These are phyloP conservation scores for Lachnellula hyalina DNA, from an alignment of 2,329 filamentous ascomycete species.

Conservation along the genomic window DNA sequence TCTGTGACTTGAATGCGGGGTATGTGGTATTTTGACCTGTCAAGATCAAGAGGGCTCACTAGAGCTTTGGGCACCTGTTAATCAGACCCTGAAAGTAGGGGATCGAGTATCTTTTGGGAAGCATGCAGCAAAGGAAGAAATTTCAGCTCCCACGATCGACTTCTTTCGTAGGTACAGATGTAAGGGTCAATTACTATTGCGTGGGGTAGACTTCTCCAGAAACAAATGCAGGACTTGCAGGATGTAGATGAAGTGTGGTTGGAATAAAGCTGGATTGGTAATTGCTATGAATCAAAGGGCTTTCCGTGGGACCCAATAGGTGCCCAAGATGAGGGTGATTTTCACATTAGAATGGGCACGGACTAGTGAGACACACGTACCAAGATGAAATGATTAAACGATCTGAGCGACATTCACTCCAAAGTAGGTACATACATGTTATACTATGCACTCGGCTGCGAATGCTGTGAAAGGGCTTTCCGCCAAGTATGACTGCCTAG, in stretches of 20 bases:
- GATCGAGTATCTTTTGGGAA: background rate
- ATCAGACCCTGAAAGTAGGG: background rate
- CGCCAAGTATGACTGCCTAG: background rate
- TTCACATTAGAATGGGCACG: background rate
- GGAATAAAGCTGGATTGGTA: background rate
- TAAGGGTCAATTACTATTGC: background rate
- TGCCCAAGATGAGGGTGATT: background rate
- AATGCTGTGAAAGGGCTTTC: background rate
- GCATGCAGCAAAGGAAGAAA: background rate
- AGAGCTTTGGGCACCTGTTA: background rate
- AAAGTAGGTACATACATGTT: background rate
- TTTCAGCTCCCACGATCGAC: background rate
- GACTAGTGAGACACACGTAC: too few relatives aligned
- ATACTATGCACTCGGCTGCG: background rate
- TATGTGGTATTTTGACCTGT: constrained; percentile 7
- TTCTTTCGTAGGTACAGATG: background rate
- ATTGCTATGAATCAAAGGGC: background rate
- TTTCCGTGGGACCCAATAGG: background rate
- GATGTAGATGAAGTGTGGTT: background rate
- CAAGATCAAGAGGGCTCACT: background rate
- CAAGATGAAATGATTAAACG: too few relatives aligned
- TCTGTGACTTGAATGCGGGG: constrained; percentile 15
- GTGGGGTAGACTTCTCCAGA: background rate
- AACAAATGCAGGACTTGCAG: background rate
- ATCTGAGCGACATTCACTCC: too few relatives aligned